Conservation (phyloP, 441 rosid species). For the Biscutella laevigata region DNA sequence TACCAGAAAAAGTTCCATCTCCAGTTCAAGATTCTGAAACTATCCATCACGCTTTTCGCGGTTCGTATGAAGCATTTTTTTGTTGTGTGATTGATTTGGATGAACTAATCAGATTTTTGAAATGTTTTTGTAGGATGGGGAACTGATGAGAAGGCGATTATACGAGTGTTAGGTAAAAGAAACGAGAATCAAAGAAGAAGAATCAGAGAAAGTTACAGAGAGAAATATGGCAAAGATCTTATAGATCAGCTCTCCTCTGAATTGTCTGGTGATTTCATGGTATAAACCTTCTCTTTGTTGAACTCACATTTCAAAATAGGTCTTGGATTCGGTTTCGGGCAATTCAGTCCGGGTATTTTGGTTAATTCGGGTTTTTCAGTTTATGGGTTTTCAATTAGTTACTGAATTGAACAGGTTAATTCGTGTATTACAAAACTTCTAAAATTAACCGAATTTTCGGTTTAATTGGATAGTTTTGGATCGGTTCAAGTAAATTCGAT, state of each 20-base stretch:
- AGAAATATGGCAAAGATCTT: constrained; percentile 51
- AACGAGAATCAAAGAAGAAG: constrained; percentile 58
- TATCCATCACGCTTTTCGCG: constrained; percentile 57
- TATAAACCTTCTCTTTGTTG: not conserved
- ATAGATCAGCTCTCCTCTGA: constrained; percentile 49
- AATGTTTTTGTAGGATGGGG: constrained; percentile 40
- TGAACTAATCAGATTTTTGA: not conserved
- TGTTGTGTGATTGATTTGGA: too few relatives aligned
- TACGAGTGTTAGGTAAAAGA: constrained; percentile 55
- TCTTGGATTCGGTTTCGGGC: too few relatives aligned
- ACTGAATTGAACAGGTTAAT: too few relatives aligned
- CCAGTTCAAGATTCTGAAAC: constrained; percentile 54
- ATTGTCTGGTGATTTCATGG: constrained; percentile 65
- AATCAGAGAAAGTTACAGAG: constrained; percentile 55
- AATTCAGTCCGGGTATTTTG: too few relatives aligned
- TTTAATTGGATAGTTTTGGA: too few relatives aligned
- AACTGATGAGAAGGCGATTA: constrained; percentile 61
- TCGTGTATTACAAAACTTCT: too few relatives aligned
- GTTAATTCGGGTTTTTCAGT: too few relatives aligned
- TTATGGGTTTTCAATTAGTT: too few relatives aligned
- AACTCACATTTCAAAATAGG: too few relatives aligned
- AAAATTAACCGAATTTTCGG: too few relatives aligned
- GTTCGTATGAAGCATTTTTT: constrained; percentile 23
- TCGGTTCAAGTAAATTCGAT: too few relatives aligned
- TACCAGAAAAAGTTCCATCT: constrained; percentile 58